Conservation (phyloP, 306 rosid species). For the Quercus wislizeni region DNA sequence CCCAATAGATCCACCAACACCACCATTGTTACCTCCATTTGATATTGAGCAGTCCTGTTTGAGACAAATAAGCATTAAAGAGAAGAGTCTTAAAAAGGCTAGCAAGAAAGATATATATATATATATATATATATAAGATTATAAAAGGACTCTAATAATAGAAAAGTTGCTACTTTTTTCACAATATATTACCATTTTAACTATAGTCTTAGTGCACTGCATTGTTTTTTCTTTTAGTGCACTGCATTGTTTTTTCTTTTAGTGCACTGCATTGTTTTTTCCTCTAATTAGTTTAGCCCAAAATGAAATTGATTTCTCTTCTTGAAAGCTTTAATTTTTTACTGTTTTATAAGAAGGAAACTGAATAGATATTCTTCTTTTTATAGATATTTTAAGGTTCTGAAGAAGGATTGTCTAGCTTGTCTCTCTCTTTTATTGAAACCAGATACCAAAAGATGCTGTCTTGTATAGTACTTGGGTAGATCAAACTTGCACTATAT, state of each 20-base stretch:
- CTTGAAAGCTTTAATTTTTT: constrained; percentile 1
- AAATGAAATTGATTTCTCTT: constrained; percentile 17
- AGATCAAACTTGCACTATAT: constrained; percentile 19
- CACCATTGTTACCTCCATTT: constrained; percentile 49
- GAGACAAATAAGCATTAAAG: not conserved
- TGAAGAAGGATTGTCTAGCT: constrained; percentile 1
- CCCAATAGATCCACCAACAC: constrained; percentile 33
- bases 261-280: not conserved
- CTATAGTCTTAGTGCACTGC: not conserved
- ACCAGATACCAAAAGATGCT: constrained; percentile 11
- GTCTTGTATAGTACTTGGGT: not conserved
- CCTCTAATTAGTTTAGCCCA: not conserved
- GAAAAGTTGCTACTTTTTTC: not conserved
- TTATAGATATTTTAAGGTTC: constrained; percentile 29
- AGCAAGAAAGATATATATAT: not conserved
- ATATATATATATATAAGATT: too few relatives aligned
- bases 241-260: not conserved
- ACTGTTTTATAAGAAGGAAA: constrained; percentile 4
- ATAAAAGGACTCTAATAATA: not conserved
- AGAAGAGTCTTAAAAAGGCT: not conserved
- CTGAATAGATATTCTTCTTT: constrained; percentile 9
- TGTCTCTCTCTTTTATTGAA: constrained; percentile 19
- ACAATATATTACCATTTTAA: not conserved
- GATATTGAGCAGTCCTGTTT: constrained; percentile 71
- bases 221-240: not conserved